phyloP scores from a whole-genome alignment of 306 rosid genomes.

The Glycine soja region DNA sequence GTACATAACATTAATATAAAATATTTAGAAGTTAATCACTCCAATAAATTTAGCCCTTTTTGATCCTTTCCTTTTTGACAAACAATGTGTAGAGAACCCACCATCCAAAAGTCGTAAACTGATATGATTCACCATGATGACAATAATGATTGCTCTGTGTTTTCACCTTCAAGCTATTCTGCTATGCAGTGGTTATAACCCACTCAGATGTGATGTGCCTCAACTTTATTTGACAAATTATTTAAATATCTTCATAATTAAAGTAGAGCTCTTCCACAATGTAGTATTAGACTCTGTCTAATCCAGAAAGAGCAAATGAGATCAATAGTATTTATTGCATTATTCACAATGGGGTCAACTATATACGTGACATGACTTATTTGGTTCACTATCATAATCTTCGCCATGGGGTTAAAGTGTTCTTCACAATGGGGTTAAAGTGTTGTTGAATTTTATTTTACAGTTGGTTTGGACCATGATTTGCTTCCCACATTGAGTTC shows the following conservation, averaged over 20 bases:
- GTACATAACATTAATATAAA: background rate
- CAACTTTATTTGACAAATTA: slow-evolving; percentile 45
- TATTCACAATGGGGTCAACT: background rate
- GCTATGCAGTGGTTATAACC: slow-evolving; percentile 54
- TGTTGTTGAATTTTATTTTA: background rate
- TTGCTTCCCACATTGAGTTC: slow-evolving; percentile 12
- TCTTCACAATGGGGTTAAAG: slow-evolving; percentile 4
- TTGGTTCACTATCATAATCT: slow-evolving; percentile 40
- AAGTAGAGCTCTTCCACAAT: background rate
- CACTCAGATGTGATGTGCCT: slow-evolving; percentile 56
- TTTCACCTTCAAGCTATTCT: slow-evolving; percentile 55
- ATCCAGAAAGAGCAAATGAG: slow-evolving; percentile 12
- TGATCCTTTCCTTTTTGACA: slow-evolving; percentile 6
- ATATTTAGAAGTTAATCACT: slow-evolving; percentile 3
- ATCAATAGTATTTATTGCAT: background rate
- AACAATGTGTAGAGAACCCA: slow-evolving; percentile 32
- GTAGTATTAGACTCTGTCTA: slow-evolving; percentile 9
- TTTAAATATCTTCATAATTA: slow-evolving; percentile 39
- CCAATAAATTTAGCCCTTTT: slow-evolving; percentile 28
- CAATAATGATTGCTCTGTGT: slow-evolving; percentile 52
- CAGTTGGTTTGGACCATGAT: no score
- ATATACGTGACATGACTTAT: slow-evolving; percentile 21
- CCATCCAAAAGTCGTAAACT: slow-evolving; percentile 52
- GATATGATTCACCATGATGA: slow-evolving; percentile 52
- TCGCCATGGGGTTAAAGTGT: background rate